These are phyloP conservation scores for Colletotrichum simmondsii DNA, from an alignment of 2,329 filamentous ascomycete species.

Conservation along the genomic window DNA sequence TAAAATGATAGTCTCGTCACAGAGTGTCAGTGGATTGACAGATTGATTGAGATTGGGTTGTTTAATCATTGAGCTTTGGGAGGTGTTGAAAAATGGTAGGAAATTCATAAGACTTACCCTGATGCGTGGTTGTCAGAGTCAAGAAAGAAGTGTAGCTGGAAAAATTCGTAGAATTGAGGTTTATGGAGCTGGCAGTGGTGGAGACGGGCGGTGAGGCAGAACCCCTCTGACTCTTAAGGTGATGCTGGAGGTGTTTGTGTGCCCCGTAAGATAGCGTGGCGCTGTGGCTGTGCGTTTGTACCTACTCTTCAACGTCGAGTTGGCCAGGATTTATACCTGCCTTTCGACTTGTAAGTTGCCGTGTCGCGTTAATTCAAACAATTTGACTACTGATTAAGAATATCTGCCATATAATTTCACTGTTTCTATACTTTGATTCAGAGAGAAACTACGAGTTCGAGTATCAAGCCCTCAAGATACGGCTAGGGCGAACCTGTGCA, in stretches of 20 bases:
- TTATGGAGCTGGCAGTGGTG: slow-evolving; percentile 7
- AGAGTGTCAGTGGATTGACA: slow-evolving; percentile 69
- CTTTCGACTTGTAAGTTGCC: background rate
- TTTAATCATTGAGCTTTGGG: slow-evolving; percentile 57
- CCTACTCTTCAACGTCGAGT: background rate
- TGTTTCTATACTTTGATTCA: no score
- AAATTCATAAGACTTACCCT: slow-evolving; percentile 34
- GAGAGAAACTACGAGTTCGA: no score
- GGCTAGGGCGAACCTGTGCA: background rate
- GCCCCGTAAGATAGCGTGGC: background rate
- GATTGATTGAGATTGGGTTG: slow-evolving; percentile 54
- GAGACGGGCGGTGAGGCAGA: slow-evolving; percentile 4
- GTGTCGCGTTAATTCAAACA: no score
- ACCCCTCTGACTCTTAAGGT: background rate
- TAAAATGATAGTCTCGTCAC: slow-evolving; percentile 54
- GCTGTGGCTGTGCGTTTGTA: slow-evolving; percentile 3
- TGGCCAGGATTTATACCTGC: slow-evolving; percentile 6
- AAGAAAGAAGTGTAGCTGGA: slow-evolving; percentile 35
- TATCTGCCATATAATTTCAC: no score
- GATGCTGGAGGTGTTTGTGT: background rate
- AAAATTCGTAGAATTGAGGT: background rate
- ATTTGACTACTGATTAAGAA: no score
- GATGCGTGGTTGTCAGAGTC: slow-evolving; percentile 14
- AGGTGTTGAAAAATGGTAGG: background rate
- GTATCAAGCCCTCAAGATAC: no score